These are phyloP conservation scores for Haplosporangium sp. DNA, from an alignment of 371 early-diverging fungal species.

Conservation along the genomic window DNA sequence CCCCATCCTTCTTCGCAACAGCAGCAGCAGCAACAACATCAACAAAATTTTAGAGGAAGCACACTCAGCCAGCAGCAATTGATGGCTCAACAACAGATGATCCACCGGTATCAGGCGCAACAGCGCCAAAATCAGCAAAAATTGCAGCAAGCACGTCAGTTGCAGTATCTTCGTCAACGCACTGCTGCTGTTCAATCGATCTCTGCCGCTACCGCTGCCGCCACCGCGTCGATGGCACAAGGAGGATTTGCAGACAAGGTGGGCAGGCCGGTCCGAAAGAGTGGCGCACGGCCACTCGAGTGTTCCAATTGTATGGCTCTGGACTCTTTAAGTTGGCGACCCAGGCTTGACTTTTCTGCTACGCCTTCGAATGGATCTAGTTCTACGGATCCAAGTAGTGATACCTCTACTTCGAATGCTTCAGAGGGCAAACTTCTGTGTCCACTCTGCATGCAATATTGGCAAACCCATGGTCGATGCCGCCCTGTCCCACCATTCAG, in stretches of 20 bases:
- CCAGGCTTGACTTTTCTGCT: background rate
- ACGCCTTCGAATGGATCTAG: background rate
- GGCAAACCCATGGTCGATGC: conserved; percentile 19
- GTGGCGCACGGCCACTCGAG: conserved; percentile 18
- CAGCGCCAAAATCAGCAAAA: conserved; percentile 31
- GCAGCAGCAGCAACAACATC: conserved; percentile 30
- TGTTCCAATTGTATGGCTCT: conserved; percentile 47
- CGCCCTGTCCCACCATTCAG: conserved; percentile 34
- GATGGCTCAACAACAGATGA: conserved; percentile 19
- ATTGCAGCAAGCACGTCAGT: conserved; percentile 20
- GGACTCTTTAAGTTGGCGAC: conserved; percentile 25
- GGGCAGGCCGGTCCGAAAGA: conserved; percentile 5
- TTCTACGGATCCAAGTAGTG: background rate
- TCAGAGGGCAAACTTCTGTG: conserved; percentile 21
- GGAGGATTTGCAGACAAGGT: background rate
- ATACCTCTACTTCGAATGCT: background rate
- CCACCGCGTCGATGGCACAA: background rate
- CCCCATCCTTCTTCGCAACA: conserved; percentile 6
- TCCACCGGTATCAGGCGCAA: conserved; percentile 25
- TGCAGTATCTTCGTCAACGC: conserved; percentile 16
- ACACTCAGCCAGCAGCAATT: conserved; percentile 14
- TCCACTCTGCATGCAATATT: conserved; percentile 27
- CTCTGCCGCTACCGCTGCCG: conserved; percentile 1
- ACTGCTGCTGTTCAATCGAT: conserved; percentile 5
- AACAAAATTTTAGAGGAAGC: conserved; percentile 6